Evolutionary conservation across 768 basidiomycete species (phyloP), one percentile per base, ranked within the genome.

Genomic region (Pisolithus marmoratus): DNA sequence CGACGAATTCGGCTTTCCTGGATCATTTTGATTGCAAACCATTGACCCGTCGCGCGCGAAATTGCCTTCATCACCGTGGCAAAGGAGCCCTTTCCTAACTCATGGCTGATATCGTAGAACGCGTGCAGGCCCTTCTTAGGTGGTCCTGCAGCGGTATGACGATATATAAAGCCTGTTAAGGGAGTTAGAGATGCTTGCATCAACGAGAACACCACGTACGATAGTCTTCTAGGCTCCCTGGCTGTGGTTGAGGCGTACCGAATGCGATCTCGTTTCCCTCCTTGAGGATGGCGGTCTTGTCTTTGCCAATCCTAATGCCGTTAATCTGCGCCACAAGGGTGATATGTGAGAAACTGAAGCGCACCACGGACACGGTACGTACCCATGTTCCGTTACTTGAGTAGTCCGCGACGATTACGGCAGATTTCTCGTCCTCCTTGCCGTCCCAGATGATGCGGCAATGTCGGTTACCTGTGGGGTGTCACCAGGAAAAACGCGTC

Each of bases 11-110:
- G 72, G 57, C 54, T 71, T 12, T 64, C 74, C 40, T 83, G 76
- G 54, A 94, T 91, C 73, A 92, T 85, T 74, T 98, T 98, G 67
- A 94, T 83, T 0, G 95, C 95, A 55, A 80, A 85, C 76, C 83
- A 83, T 51, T 79, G 70, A 11, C 91, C 91, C 9, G 85, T 86
- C 20, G 69, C 66, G 9, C 83, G 80, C 58, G 83, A 78, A 42
- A 94, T 73, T 1, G 90, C 93, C 64, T 87, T 89, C 72, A 85
- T 80, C 19, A 97, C 95, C 9, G 85, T 86, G 4, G 93, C 95
- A 63, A 96, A 98, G 2, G 90, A 84, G 8, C 95, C 95, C 59
- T 85, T 86, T 49, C 95, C 95, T 3, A 97, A 80, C 65, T 89
- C 85, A 47, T 72, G 65, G 29, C 75, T 73, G 37, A 89, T 61